phyloP scores from a whole-genome alignment of 306 rosid genomes.

The Carpinus fangiana region DNA sequence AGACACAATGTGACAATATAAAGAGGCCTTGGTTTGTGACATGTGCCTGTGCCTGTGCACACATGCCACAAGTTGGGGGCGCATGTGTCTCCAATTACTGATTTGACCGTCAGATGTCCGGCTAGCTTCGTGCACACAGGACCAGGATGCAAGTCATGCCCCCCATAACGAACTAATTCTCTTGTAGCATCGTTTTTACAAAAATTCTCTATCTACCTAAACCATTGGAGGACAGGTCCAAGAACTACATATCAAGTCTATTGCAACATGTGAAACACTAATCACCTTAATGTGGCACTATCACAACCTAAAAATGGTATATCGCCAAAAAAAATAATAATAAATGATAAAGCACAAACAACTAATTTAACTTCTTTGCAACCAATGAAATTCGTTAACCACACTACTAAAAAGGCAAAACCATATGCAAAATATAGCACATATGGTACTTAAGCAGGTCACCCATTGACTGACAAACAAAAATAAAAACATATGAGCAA shows the following conservation, averaged over 20 bases:
- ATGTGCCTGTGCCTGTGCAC: neutral
- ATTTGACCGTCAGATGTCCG: neutral
- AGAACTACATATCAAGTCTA: neutral
- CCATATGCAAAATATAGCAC: neutral
- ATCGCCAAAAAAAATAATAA: neutral
- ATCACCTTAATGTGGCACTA: neutral
- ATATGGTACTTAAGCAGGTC: neutral
- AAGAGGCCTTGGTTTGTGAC: neutral
- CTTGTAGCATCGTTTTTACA: neutral
- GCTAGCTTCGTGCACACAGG: neutral
- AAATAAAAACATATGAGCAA: neutral
- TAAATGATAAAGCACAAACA: neutral
- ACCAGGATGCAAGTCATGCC: neutral
- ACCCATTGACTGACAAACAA: neutral
- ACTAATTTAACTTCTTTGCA: slow-evolving; percentile 9
- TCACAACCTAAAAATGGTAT: neutral
- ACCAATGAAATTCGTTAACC: slow-evolving; percentile 1
- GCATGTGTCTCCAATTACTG: neutral
- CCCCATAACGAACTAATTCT: neutral
- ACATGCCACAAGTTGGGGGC: neutral
- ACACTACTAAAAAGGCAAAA: neutral
- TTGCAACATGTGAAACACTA: neutral
- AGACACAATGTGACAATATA: neutral
- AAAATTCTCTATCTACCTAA: neutral
- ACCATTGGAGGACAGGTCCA: neutral